phyloP scores from a whole-genome alignment of 495 filamentous ascomycete genomes.

The Aspergillus ostianus region DNA sequence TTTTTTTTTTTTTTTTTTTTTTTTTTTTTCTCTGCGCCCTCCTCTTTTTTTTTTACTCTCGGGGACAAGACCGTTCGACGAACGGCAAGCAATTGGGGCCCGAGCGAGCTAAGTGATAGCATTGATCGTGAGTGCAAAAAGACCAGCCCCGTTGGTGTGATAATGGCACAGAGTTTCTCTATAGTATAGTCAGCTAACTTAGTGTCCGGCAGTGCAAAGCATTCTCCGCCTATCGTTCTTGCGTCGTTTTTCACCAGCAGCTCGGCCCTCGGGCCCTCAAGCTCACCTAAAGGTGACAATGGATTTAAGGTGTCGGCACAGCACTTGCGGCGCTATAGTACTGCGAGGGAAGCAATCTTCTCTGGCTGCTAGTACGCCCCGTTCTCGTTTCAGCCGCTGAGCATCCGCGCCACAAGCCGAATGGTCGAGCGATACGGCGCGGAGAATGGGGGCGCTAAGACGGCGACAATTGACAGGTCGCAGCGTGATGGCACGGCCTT shows the following conservation, averaged over 20 bases:
- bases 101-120: neutral
- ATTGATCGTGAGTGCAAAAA: constrained; percentile 5
- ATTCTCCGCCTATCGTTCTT: constrained; percentile 25
- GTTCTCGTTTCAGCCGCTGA: constrained; percentile 22
- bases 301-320: constrained; percentile 13
- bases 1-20: too few relatives aligned
- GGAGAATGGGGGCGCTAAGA: constrained; percentile 34
- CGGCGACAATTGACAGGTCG: constrained; percentile 28
- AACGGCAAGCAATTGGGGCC: neutral
- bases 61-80: neutral
- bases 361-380: constrained; percentile 10
- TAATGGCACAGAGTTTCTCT: constrained; percentile 16
- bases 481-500: constrained; percentile 13
- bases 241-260: constrained; percentile 10
- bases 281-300: constrained; percentile 8
- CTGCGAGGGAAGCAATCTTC: constrained; percentile 7
- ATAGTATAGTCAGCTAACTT: constrained; percentile 18
- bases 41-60: constrained; percentile 1
- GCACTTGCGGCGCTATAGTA: constrained; percentile 12
- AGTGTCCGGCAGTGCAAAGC: constrained; percentile 16
- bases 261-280: constrained; percentile 11
- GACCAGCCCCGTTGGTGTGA: constrained; percentile 20
- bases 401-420: constrained; percentile 18
- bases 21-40: too few relatives aligned
- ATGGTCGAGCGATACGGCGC: constrained; percentile 28